Evolutionary conservation across 225 moss, liverwort and hornwort species (phyloP).

Genomic region (Polytrichum formosum): DNA sequence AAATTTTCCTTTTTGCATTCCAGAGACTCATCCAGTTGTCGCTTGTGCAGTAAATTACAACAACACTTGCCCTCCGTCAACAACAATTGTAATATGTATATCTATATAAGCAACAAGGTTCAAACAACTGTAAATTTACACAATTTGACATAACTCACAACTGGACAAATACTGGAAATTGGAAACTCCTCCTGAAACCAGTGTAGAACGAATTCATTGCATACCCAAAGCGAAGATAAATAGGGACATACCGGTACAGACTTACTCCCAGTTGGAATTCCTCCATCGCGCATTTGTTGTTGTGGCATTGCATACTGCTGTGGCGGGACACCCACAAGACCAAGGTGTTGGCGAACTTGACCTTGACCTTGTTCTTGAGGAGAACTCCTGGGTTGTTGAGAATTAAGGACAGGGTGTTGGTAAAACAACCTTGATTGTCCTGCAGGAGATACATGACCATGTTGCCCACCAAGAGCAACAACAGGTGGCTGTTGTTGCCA

Average conservation of each 20-base stretch:
- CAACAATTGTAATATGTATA: too few relatives aligned
- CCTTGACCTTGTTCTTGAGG: slow-evolving; percentile 47
- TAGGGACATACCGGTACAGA: slow-evolving; percentile 32
- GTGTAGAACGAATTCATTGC: neutral
- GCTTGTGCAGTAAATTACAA: too few relatives aligned
- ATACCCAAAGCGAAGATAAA: neutral
- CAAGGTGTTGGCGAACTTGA: slow-evolving; percentile 44
- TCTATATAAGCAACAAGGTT: too few relatives aligned
- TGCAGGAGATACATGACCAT: slow-evolving; percentile 41
- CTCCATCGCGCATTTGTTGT: slow-evolving; percentile 39
- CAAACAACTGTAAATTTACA: too few relatives aligned
- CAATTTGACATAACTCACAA: too few relatives aligned
- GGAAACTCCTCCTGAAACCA: too few relatives aligned
- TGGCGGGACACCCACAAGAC: slow-evolving; percentile 19
- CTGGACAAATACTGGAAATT: too few relatives aligned
- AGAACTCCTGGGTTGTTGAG: slow-evolving; percentile 31
- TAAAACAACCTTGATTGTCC: slow-evolving; percentile 47
- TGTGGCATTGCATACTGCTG: slow-evolving; percentile 41
- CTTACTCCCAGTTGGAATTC: slow-evolving; percentile 33
- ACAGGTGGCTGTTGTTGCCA: slow-evolving; percentile 18
- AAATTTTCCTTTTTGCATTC: too few relatives aligned
- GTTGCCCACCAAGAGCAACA: slow-evolving; percentile 33
- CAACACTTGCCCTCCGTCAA: too few relatives aligned
- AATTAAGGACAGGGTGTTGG: slow-evolving; percentile 38
- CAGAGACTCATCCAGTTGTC: too few relatives aligned